Percentiles rank a stretch among this genome's conserved stretches.
Conservation (phyloP, 2,329 filamentous ascomycete genomes). For the Malbranchea zuffiana region DNA sequence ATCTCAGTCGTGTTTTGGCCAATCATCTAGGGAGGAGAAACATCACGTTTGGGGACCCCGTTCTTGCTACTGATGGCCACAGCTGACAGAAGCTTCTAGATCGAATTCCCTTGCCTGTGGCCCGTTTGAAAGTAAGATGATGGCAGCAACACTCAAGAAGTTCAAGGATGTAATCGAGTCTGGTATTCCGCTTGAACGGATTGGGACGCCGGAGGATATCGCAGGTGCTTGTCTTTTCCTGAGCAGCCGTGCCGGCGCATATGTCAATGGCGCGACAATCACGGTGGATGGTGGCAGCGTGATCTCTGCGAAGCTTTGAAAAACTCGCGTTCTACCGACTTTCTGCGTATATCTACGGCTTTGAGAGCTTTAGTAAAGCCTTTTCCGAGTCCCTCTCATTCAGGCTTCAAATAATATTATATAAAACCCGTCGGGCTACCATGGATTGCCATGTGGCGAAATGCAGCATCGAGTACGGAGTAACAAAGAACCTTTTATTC, state of each 20-base stretch:
- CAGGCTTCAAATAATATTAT: too few relatives aligned
- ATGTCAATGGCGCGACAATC: conserved; percentile 55
- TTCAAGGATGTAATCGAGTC: conserved; percentile 40
- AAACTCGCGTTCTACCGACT: too few relatives aligned
- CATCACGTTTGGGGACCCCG: conserved; percentile 38
- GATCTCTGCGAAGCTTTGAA: conserved; percentile 32
- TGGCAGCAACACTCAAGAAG: conserved; percentile 42
- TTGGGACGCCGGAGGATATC: conserved; percentile 57
- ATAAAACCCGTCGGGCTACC: too few relatives aligned
- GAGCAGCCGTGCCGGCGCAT: conserved; percentile 54
- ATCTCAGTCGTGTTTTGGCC: conserved; percentile 42
- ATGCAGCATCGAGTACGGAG: too few relatives aligned
- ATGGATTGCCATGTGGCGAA: too few relatives aligned
- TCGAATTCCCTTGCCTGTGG: conserved; percentile 62
- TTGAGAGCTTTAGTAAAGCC: too few relatives aligned
- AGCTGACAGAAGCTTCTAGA: conserved; percentile 26
- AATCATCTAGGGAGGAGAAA: conserved; percentile 42
- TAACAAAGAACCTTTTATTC: too few relatives aligned
- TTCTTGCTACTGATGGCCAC: background rate
- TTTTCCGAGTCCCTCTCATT: too few relatives aligned
- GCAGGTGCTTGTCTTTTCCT: conserved; percentile 62
- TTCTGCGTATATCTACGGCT: too few relatives aligned
- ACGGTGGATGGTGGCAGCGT: conserved; percentile 49
- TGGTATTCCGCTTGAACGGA: conserved; percentile 55
- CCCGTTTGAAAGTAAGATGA: conserved; percentile 49